Base-by-base conservation (phyloP, 2,329 filamentous ascomycete genomes). In the Nothopassalora personata region DNA sequence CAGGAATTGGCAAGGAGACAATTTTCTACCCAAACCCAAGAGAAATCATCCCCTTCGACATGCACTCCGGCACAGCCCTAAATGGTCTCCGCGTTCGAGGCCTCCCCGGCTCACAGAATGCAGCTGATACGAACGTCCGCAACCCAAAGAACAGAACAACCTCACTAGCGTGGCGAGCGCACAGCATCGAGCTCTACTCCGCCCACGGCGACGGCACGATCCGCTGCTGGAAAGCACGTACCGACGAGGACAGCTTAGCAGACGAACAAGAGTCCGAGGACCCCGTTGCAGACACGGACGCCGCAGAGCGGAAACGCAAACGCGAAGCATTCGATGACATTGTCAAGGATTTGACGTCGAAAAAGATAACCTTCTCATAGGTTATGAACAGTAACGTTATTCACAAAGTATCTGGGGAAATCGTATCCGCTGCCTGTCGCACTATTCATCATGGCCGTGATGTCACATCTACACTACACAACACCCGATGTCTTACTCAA, bases 151-250 rank as follows among this genome's bases (percentile, higher is more conserved):
- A 85, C 60, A 81, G 88, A 31, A 87, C 94, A 50, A 91, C 89
- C 13, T 83, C 83, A 55, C 79, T 97, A 27, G 86, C 83, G 0
- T 97, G 91, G 91, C 78, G 84, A 36, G 82, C 83, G 1, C 89
- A 90, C 33, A 74, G 81, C 57, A 85, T 87, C 1, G 86, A 88
- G 64, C 82, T 97, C 58, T 95, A 91, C 74, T 94, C 90, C 55
- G 88, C 86, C 1, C 91, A 96, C 68, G 80, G 87, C 3, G 91
- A 97, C 70, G 93, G 93, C 0, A 87, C 87, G 54, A 93, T 97
- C 58, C 82, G 88, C 48, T 83, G 84, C 4, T 97, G 93, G 91
- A 80, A 81, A 66, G 88, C 90, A 1, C 83, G 64, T 71, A 82
- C 65, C 64, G 73, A 84, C 53, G 77, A 79, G 5, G 76, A 78